These are phyloP conservation scores for Debaryomyces robertsiae DNA, from an alignment of 1,139 yeast genomes.

Conservation along the genomic window DNA sequence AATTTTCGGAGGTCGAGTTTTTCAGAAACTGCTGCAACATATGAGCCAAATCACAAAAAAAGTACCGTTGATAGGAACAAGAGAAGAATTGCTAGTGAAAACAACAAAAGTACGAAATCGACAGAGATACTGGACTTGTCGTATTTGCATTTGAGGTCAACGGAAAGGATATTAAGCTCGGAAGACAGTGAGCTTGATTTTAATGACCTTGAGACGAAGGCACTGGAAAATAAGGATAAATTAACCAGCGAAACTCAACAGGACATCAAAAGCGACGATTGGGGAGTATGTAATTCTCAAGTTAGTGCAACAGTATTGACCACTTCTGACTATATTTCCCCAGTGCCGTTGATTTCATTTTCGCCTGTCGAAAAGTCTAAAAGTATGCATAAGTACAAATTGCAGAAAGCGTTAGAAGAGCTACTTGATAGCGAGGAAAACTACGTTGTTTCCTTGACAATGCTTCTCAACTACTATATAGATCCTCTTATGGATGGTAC, in stretches of 20 bases:
- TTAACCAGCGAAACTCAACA: background rate
- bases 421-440: constrained; percentile 48
- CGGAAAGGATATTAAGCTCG: too few species aligned
- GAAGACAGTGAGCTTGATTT: too few species aligned
- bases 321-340: constrained; percentile 24
- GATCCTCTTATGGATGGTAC: constrained; percentile 30
- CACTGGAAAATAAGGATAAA: background rate
- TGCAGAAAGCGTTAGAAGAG: constrained; percentile 47
- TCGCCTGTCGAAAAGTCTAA: constrained; percentile 17
- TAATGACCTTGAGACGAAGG: too few species aligned
- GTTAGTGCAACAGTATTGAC: constrained; percentile 8
- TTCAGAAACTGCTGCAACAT: too few species aligned
- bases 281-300: background rate
- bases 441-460: constrained; percentile 44
- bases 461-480: constrained; percentile 41
- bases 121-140: too few species aligned
- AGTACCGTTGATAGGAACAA: too few species aligned
- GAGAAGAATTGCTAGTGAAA: too few species aligned
- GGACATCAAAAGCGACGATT: background rate
- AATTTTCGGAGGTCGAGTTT: too few species aligned
- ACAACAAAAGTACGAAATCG: too few species aligned
- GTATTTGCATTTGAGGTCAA: too few species aligned
- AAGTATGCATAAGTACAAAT: constrained; percentile 20
- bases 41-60: too few species aligned
- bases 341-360: constrained; percentile 22